phyloP scores from a whole-genome alignment of 306 rosid genomes.

The Fagus sylvatica region DNA sequence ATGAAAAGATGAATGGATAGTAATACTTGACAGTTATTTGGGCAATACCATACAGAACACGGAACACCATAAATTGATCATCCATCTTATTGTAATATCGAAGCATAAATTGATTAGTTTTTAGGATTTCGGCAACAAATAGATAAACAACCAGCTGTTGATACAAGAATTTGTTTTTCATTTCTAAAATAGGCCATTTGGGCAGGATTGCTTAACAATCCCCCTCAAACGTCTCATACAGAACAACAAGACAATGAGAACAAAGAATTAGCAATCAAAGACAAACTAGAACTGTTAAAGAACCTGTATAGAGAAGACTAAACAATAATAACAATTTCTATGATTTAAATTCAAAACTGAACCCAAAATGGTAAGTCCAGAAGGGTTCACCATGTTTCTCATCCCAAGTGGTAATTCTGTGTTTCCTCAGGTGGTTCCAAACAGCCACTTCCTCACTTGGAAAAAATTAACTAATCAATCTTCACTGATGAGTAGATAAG shows the following conservation, averaged over 20 bases:
- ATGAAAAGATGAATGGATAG: too few relatives aligned
- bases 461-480: conserved; percentile 51
- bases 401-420: conserved; percentile 21
- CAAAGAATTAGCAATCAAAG: neutral
- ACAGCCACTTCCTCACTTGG: conserved; percentile 15
- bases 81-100: neutral
- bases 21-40: too few relatives aligned
- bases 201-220: conserved; percentile 33
- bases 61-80: neutral
- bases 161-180: conserved; percentile 27
- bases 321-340: conserved; percentile 34
- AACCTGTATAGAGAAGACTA: conserved; percentile 40
- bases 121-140: neutral
- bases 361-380: conserved; percentile 25
- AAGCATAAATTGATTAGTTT: neutral
- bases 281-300: conserved; percentile 28
- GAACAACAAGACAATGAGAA: conserved; percentile 19
- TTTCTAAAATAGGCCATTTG: conserved; percentile 24
- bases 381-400: conserved; percentile 9
- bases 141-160: neutral
- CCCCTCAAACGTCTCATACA: conserved; percentile 30
- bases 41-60: neutral
- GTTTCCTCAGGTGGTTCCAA: conserved; percentile 20
- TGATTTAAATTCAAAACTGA: conserved; percentile 36
- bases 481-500: conserved; percentile 89